phyloP scores from a whole-genome alignment of 2,329 filamentous ascomycete species.

The Waltergamsia citrina region DNA sequence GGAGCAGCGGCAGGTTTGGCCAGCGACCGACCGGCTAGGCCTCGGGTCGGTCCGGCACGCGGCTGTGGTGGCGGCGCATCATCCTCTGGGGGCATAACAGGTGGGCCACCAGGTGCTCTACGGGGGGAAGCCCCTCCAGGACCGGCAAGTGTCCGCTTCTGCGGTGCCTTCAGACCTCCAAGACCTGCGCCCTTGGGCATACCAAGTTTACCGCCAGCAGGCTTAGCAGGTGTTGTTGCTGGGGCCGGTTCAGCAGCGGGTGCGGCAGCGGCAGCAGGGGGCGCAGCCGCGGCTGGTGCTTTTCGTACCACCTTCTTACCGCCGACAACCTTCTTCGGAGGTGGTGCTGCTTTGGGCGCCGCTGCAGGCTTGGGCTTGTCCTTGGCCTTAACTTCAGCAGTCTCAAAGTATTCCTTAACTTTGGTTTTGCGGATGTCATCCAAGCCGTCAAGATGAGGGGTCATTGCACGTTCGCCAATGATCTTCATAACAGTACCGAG shows the following conservation, averaged over 20 bases:
- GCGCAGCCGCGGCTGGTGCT: constrained; percentile 31
- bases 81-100: constrained; percentile 45
- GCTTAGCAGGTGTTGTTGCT: constrained; percentile 47
- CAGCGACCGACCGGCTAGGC: constrained; percentile 77
- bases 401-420: constrained; percentile 84
- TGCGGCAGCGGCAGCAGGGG: constrained; percentile 35
- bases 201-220: constrained; percentile 42
- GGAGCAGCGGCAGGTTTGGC: constrained; percentile 58
- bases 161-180: constrained; percentile 50
- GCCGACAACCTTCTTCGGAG: constrained; percentile 31
- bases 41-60: constrained; percentile 61
- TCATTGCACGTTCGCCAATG: constrained; percentile 93
- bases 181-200: constrained; percentile 42
- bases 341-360: constrained; percentile 8
- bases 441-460: constrained; percentile 78
- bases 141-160: constrained; percentile 41
- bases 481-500: constrained; percentile 98
- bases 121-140: constrained; percentile 44
- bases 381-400: constrained; percentile 37
- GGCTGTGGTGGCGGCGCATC: constrained; percentile 50
- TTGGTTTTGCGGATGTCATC: constrained; percentile 95
- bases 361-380: constrained; percentile 66
- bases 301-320: constrained; percentile 32
- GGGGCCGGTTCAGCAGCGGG: constrained; percentile 49
- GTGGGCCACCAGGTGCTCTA: constrained; percentile 34